A percentile compares a stretch with the other conserved stretches of the same genome.
phyloP scores from a whole-genome alignment of 2,329 filamentous ascomycete genomes.

The Beauveria sp. region DNA sequence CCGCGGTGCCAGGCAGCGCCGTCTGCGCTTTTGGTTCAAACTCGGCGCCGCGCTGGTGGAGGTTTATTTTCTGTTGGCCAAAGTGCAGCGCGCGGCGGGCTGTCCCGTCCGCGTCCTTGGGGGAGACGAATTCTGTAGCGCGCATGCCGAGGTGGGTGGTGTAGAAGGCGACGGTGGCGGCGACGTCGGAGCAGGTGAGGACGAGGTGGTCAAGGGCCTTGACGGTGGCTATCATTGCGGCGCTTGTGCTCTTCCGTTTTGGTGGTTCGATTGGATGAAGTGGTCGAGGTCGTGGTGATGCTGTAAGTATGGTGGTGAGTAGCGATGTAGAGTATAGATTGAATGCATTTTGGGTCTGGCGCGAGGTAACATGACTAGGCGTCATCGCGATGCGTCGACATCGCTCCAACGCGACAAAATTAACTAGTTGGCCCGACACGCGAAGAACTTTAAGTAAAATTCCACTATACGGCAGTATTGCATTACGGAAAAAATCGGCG shows the following conservation, averaged over 20 bases:
- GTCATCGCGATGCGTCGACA: neutral
- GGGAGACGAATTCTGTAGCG: conserved; percentile 41
- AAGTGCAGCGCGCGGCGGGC: conserved; percentile 47
- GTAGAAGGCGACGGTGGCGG: conserved; percentile 47
- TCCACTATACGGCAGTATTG: neutral
- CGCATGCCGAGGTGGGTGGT: conserved; percentile 49
- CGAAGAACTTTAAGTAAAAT: neutral
- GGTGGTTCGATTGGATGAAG: too few species aligned
- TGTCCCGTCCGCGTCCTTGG: conserved; percentile 22
- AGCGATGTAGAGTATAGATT: neutral
- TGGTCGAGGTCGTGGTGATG: too few species aligned
- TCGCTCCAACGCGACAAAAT: neutral
- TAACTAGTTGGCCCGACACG: neutral
- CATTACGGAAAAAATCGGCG: neutral
- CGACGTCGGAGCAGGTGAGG: conserved; percentile 46
- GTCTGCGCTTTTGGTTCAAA: conserved; percentile 51
- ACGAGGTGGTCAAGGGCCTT: conserved; percentile 53
- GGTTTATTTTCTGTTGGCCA: conserved; percentile 53
- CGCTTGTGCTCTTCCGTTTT: neutral
- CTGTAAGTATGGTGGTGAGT: neutral
- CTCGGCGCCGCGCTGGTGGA: conserved; percentile 49
- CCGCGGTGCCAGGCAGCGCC: conserved; percentile 48
- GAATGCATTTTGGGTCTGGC: neutral
- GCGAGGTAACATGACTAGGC: neutral
- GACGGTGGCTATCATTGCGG: conserved; percentile 19